These are phyloP conservation scores for Selenicereus undatus DNA, from an alignment of 148 eudicot species.

Conservation along the genomic window DNA sequence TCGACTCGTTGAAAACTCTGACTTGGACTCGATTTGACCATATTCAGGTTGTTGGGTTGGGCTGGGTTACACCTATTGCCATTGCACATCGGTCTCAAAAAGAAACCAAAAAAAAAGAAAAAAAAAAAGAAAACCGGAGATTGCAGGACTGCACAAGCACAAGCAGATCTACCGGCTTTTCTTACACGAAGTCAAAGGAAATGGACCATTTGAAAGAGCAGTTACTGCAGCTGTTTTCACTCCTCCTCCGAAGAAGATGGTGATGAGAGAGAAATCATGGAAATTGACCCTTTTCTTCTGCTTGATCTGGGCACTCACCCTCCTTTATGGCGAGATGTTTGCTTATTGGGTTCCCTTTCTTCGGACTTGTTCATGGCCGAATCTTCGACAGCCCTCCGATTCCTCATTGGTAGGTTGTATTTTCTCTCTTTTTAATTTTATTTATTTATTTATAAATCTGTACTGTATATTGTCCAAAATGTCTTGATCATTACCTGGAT, in stretches of 20 bases:
- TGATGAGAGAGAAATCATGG: conserved; percentile 46
- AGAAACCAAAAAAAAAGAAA: too few species aligned
- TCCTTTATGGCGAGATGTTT: conserved; percentile 87
- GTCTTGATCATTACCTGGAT: neutral
- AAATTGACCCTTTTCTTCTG: conserved; percentile 48
- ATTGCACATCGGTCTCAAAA: too few species aligned
- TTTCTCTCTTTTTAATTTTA: neutral
- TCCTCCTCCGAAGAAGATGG: conserved; percentile 7
- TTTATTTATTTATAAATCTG: neutral
- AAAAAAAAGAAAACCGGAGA: too few species aligned
- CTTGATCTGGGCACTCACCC: conserved; percentile 54
- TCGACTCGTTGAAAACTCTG: too few species aligned
- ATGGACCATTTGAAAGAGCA: too few species aligned
- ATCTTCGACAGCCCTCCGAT: conserved; percentile 24
- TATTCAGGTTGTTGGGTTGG: too few species aligned
- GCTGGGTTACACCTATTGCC: too few species aligned
- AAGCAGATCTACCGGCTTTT: too few species aligned
- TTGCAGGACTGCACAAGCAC: too few species aligned
- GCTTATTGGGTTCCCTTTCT: conserved; percentile 63
- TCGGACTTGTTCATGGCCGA: conserved; percentile 78
- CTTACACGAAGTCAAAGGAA: too few species aligned
- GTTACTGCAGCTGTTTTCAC: neutral
- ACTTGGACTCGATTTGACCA: too few species aligned
- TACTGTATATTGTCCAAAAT: neutral
- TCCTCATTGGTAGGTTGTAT: conserved; percentile 26